These are phyloP conservation scores for Neurospora sublineolata DNA, from an alignment of 495 filamentous ascomycete genomes.

Conservation along the genomic window DNA sequence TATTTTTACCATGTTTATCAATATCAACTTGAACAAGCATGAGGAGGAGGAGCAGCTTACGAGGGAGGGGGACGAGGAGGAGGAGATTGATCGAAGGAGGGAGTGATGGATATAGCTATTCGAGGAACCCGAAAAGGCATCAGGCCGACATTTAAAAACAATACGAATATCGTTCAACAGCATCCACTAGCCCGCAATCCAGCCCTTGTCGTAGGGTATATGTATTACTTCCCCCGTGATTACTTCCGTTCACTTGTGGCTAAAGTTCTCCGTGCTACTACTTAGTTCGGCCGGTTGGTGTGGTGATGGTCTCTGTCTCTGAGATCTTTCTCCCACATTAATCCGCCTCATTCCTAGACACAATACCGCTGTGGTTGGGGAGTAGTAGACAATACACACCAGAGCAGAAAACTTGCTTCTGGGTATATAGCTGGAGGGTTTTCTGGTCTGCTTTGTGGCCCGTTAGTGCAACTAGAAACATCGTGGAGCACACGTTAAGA, in stretches of 20 bases:
- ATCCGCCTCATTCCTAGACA: not conserved
- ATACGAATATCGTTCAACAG: not conserved
- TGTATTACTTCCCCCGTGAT: not conserved
- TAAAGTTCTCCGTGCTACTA: not conserved
- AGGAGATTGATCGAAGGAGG: not conserved
- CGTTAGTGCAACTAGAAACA: rapidly evolving
- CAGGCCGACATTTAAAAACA: not conserved
- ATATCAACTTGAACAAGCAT: constrained; percentile 33
- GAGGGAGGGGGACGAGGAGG: not conserved
- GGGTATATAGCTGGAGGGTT: not conserved
- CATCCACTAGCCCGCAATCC: not conserved
- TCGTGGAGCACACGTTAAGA: not conserved
- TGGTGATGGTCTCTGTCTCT: not conserved
- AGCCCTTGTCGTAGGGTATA: not conserved
- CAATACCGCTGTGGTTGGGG: not conserved
- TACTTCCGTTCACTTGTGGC: not conserved
- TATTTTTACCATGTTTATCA: constrained; percentile 55
- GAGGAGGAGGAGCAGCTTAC: constrained; percentile 9
- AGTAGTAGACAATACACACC: not conserved
- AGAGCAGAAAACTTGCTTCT: not conserved
- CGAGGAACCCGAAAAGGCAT: not conserved
- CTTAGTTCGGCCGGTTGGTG: not conserved
- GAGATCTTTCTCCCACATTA: not conserved
- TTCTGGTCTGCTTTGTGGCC: not conserved
- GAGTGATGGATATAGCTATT: not conserved